Evolutionary conservation across 495 filamentous ascomycete genomes (phyloP), one percentile per base, ranked within the genome.

Genomic region (Neurospora sp.): DNA sequence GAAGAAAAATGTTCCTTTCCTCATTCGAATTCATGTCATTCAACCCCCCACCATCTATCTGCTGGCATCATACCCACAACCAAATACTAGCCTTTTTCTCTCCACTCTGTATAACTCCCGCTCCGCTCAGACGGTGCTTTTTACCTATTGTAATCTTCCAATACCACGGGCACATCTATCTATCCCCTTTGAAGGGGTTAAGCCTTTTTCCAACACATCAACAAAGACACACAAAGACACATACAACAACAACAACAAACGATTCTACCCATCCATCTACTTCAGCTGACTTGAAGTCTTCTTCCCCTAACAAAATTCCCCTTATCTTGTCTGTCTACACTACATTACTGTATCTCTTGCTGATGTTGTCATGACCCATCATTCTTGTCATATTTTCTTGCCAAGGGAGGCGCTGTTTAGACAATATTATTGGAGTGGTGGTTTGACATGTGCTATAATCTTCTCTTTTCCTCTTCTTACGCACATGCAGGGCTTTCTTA

Each of bases 351-450:
- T 70, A 39, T 65, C 71, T 65, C 35, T 39, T 59, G 8, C 44
- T 71, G 47, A 71, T 72, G 47, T 68, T 68, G 71, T 72, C 44
- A 72, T 72, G 71, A 68, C 71, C 20, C 18, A 18, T 1, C 14
- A 65, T 9, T 27, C 14, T 65, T 18, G 14, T 65, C 14, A 35
- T 4, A 4, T 61, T 16, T n/a, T 8, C 2, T 53, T 22, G 1
- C 27, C 14, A 35, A 35, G 53, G 22, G 27, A 61, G 53, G 53
- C 10, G 27, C 14, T 18, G 14, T 65, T 65, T 35, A 59, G 47
- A 59, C 47, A 27, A 53, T 0, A 37, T 59, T 14, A 6, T 27
- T 59, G 9, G 6, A 37, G 35, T 37, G 35, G 35, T 37, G 40
- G 14, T 41, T 41, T 41, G 40, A 31, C 40, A 41, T 41, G 40